Evolutionary conservation across 2,329 filamentous ascomycete species (phyloP).

Genomic region (Fusarium devonianum): DNA sequence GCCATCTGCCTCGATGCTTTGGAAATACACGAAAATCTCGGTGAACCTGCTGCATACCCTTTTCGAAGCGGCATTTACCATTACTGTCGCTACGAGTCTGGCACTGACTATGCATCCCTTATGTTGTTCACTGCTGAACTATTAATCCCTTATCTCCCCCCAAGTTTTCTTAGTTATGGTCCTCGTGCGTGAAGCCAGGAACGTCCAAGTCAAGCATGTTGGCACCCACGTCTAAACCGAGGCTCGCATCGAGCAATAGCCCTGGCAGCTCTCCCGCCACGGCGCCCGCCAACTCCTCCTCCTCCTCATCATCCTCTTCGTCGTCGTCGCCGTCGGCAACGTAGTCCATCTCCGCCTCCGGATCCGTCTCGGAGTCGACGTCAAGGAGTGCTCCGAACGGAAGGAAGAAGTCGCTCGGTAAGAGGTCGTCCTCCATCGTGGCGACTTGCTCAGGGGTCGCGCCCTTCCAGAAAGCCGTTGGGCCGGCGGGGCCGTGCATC

Average conservation of each 20-base stretch:
- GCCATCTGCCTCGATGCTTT: slow-evolving; percentile 3
- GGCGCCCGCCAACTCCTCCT: slow-evolving; percentile 18
- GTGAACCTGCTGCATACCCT: too few species aligned
- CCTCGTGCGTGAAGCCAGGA: neutral
- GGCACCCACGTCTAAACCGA: slow-evolving; percentile 23
- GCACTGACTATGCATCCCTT: too few species aligned
- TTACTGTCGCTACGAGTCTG: too few species aligned
- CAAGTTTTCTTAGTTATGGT: neutral
- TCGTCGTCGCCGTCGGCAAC: slow-evolving; percentile 32
- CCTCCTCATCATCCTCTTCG: slow-evolving; percentile 16
- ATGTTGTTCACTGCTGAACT: too few species aligned
- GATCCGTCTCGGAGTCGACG: slow-evolving; percentile 27
- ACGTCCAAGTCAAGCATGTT: neutral
- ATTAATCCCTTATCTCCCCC: neutral
- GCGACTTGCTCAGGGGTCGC: slow-evolving; percentile 54
- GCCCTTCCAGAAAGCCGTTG: slow-evolving; percentile 81
- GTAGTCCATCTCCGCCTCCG: slow-evolving; percentile 42
- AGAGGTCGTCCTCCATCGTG: slow-evolving; percentile 42
- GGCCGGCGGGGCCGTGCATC: slow-evolving; percentile 72
- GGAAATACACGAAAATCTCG: too few species aligned
- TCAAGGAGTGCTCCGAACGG: slow-evolving; percentile 38
- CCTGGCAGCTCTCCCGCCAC: slow-evolving; percentile 26
- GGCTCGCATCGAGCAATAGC: slow-evolving; percentile 30
- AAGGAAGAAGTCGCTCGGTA: slow-evolving; percentile 44
- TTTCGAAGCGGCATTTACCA: too few species aligned